Conservation (phyloP, 177 flowering plant genomes). For the Tripterygium wilfordii region DNA sequence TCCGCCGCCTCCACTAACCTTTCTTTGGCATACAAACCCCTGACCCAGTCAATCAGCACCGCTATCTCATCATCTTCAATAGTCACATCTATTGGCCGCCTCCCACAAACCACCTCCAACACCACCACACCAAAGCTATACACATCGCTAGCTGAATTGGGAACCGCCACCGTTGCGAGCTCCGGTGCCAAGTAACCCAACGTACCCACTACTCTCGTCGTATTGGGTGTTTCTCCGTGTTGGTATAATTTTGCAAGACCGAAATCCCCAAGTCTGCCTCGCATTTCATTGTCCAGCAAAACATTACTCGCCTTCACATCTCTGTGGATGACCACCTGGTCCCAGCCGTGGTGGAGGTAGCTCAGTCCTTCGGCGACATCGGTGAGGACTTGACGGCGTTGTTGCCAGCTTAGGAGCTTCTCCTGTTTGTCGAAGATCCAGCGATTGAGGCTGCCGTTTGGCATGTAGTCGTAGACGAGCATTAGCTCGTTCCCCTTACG, state of each 20-base stretch:
- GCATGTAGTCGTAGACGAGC: conserved; percentile 75
- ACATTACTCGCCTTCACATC: conserved; percentile 74
- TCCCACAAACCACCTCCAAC: conserved; percentile 57
- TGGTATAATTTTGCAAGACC: conserved; percentile 66
- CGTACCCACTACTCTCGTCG: conserved; percentile 65
- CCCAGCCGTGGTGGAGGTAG: conserved; percentile 69
- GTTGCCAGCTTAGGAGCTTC: conserved; percentile 38
- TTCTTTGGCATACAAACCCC: conserved; percentile 36
- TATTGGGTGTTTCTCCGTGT: conserved; percentile 46
- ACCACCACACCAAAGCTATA: conserved; percentile 63
- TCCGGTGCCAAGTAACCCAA: conserved; percentile 74
- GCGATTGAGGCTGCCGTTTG: conserved; percentile 55
- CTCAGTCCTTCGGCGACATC: conserved; percentile 63
- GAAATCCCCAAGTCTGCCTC: conserved; percentile 62
- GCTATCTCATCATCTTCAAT: conserved; percentile 39
- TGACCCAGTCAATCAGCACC: conserved; percentile 53
- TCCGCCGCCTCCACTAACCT: conserved; percentile 43
- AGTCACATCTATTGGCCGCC: conserved; percentile 47
- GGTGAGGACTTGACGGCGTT: conserved; percentile 38
- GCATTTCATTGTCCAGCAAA: conserved; percentile 52
- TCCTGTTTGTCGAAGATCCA: conserved; percentile 55
- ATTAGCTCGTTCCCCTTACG: conserved; percentile 42
- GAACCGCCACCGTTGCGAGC: conserved; percentile 34
- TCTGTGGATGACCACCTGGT: conserved; percentile 63
- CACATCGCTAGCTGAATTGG: conserved; percentile 59